Evolutionary conservation across 2,329 filamentous ascomycete genomes (phyloP).

Genomic region (Aureobasidium subglaciale): DNA sequence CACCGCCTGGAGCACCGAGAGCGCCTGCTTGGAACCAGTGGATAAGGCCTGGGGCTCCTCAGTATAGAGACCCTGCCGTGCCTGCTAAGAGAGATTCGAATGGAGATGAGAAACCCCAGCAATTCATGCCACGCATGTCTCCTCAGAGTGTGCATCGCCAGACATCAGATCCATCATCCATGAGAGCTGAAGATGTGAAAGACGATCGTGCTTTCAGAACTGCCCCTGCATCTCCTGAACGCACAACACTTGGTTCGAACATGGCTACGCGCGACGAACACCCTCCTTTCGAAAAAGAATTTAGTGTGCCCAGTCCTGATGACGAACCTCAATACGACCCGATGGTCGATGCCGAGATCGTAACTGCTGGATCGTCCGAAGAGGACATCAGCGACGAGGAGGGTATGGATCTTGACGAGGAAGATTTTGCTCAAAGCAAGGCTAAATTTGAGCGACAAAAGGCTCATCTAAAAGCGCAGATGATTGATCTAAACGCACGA

Average conservation of each 20-base stretch:
- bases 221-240: conserved; percentile 4
- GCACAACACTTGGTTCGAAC: not conserved
- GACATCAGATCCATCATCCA: not conserved
- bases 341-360: not conserved
- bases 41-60: conserved; percentile 34
- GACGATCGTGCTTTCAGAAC: conserved; percentile 4
- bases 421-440: conserved; percentile 39
- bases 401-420: conserved; percentile 40
- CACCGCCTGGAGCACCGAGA: conserved; percentile 22
- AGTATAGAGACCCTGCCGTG: conserved; percentile 25
- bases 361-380: not conserved
- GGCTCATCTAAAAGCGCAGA: conserved; percentile 36
- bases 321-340: not conserved
- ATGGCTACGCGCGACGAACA: not conserved
- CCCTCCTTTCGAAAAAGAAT: not conserved
- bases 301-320: not conserved
- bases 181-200: not conserved
- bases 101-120: conserved; percentile 32
- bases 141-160: conserved; percentile 4
- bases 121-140: not conserved
- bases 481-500: conserved; percentile 36
- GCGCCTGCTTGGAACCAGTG: conserved; percentile 35
- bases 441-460: conserved; percentile 41
- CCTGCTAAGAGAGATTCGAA: conserved; percentile 41
- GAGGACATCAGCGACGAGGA: conserved; percentile 36